phyloP scores from a whole-genome alignment of 495 filamentous ascomycete species.

The Opeltia flavorubescens region DNA sequence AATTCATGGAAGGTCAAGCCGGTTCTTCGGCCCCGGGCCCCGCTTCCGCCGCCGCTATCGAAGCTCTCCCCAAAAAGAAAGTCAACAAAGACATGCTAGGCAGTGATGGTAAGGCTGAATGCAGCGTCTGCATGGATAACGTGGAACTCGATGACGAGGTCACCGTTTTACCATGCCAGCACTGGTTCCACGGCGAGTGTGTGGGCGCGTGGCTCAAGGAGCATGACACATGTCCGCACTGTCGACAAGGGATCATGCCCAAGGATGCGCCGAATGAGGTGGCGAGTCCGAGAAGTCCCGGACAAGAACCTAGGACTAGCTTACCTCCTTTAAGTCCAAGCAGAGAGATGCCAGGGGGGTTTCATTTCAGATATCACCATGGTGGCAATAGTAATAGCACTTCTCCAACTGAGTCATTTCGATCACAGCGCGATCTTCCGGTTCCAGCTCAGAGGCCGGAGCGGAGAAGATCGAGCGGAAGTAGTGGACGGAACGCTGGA shows the following conservation, averaged over 20 bases:
- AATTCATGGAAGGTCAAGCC: conserved; percentile 70
- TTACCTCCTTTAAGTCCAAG: neutral
- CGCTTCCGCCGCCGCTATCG: conserved; percentile 60
- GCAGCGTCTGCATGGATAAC: conserved; percentile 87
- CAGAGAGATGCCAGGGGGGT: neutral
- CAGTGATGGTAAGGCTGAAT: conserved; percentile 54
- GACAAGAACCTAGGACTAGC: conserved; percentile 10
- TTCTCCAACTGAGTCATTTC: neutral
- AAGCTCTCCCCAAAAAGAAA: conserved; percentile 52
- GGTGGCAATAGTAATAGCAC: neutral
- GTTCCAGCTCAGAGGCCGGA: neutral
- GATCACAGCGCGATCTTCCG: neutral
- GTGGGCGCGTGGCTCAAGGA: conserved; percentile 68
- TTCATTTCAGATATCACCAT: neutral
- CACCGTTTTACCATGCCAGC: conserved; percentile 67
- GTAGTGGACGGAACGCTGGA: conserved; percentile 2
- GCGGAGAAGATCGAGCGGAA: conserved; percentile 5
- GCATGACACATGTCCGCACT: conserved; percentile 86
- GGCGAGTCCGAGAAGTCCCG: conserved; percentile 8
- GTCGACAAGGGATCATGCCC: conserved; percentile 54
- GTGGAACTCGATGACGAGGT: conserved; percentile 63
- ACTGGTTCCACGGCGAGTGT: conserved; percentile 81
- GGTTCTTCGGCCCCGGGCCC: conserved; percentile 70
- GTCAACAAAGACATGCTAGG: conserved; percentile 53
- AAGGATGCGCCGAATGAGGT: conserved; percentile 4